Conservation (phyloP, 2,329 filamentous ascomycete species). For the Fusarium sp. region DNA sequence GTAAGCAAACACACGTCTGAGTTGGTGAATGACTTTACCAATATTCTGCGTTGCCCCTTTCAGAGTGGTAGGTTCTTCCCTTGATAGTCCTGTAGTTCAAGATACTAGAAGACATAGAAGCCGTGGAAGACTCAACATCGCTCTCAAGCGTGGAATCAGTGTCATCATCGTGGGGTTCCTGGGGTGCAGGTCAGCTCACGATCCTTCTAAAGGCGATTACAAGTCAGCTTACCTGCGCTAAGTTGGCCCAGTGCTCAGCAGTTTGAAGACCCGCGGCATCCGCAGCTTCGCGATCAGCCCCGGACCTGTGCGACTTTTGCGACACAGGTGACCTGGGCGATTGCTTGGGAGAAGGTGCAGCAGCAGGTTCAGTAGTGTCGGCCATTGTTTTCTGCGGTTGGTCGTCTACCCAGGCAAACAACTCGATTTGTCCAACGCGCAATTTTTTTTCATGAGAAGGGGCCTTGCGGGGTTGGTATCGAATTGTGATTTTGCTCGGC, state of each 20-base stretch:
- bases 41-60: slow-evolving; percentile 21
- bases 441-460: not conserved
- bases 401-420: no score
- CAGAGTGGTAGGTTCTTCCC: slow-evolving; percentile 28
- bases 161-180: not conserved
- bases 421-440: not conserved
- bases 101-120: slow-evolving; percentile 31
- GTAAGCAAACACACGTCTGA: not conserved
- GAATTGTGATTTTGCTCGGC: not conserved
- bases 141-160: slow-evolving; percentile 13
- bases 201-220: no score
- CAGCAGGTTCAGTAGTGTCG: not conserved
- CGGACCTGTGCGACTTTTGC: not conserved
- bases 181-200: not conserved
- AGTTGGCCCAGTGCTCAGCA: slow-evolving; percentile 4
- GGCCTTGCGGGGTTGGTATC: not conserved
- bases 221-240: not conserved
- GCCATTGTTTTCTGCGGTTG: not conserved
- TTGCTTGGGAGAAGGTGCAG: not conserved
- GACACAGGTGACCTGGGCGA: slow-evolving; percentile 10
- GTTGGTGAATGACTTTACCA: not conserved
- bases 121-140: slow-evolving; percentile 23
- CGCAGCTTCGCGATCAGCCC: not conserved
- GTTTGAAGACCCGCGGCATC: slow-evolving; percentile 1
- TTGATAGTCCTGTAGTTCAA: slow-evolving; percentile 28